Evolutionary conservation across 768 basidiomycete genomes (phyloP).

Genomic region (Russula lepida): DNA sequence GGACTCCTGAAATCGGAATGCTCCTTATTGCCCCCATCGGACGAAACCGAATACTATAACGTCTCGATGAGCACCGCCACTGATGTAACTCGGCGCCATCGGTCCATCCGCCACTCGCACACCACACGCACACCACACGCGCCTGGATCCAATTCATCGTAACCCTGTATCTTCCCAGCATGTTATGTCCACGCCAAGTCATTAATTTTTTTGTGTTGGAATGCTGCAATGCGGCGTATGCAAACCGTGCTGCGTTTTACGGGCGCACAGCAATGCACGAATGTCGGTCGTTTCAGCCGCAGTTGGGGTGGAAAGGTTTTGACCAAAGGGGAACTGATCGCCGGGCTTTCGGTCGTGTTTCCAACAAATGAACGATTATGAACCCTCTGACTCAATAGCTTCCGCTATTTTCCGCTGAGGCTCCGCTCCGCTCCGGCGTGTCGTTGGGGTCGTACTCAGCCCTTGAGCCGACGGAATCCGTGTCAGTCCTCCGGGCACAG

Average conservation of each 20-base stretch:
- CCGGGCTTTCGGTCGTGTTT: neutral
- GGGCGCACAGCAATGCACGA: neutral
- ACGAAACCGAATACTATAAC: neutral
- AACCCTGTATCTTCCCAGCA: neutral
- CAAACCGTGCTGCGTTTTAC: neutral
- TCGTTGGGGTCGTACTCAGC: neutral
- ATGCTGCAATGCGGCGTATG: neutral
- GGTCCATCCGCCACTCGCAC: neutral
- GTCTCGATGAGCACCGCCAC: conserved; percentile 12
- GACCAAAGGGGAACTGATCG: neutral
- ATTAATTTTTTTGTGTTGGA: neutral
- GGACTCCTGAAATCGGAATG: neutral
- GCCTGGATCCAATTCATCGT: neutral
- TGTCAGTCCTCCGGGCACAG: neutral
- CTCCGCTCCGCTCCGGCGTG: neutral
- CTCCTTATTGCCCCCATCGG: neutral
- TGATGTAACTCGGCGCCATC: conserved; percentile 7
- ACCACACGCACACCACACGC: no score
- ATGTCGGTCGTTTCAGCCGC: neutral
- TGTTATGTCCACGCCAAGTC: neutral
- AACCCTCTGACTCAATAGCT: neutral
- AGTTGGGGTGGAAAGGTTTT: neutral
- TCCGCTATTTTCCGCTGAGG: neutral
- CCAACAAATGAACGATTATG: neutral
- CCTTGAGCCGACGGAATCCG: no score